A percentile compares a stretch with the other conserved stretches of the same genome.
phyloP scores from a whole-genome alignment of 495 filamentous ascomycete genomes.

The Podospora tetraspora region DNA sequence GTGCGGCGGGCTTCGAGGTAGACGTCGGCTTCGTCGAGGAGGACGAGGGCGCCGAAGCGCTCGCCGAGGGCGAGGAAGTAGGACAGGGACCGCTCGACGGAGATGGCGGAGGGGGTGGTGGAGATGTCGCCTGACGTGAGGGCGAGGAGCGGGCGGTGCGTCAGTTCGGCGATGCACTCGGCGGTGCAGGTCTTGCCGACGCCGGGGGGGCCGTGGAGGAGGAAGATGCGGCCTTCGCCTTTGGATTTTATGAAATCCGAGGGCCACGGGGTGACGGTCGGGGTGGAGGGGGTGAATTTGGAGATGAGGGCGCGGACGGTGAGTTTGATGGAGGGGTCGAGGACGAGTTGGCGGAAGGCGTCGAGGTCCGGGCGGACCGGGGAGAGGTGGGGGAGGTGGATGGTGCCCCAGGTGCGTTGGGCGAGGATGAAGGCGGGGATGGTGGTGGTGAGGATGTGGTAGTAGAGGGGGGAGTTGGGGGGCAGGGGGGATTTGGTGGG shows the following conservation, averaged over 20 bases:
- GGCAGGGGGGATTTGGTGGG: constrained; percentile 26
- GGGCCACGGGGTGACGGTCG: constrained; percentile 30
- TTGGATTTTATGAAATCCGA: constrained; percentile 43
- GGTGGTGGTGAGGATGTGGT: constrained; percentile 27
- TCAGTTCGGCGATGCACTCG: constrained; percentile 39
- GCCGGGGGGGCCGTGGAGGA: constrained; percentile 50
- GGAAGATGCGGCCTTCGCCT: constrained; percentile 46
- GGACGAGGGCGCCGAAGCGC: constrained; percentile 40
- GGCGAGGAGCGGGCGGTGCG: constrained; percentile 33
- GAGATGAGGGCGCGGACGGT: constrained; percentile 41
- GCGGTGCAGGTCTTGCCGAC: constrained; percentile 49
- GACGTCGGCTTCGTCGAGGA: constrained; percentile 44
- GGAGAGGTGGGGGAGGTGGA: constrained; percentile 18
- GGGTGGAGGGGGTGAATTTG: constrained; percentile 33
- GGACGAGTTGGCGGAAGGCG: constrained; percentile 38
- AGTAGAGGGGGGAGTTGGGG: constrained; percentile 28
- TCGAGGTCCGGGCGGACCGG: constrained; percentile 23
- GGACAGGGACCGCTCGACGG: constrained; percentile 34
- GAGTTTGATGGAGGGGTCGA: constrained; percentile 36
- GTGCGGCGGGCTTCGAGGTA: constrained; percentile 61
- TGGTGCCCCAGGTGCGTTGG: constrained; percentile 33
- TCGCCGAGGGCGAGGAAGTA: constrained; percentile 39
- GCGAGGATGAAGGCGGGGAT: constrained; percentile 36
- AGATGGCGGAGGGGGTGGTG: constrained; percentile 20
- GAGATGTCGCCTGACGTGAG: constrained; percentile 38